phyloP scores from a whole-genome alignment of 345 rosid genomes.

The Brassica cretica region DNA sequence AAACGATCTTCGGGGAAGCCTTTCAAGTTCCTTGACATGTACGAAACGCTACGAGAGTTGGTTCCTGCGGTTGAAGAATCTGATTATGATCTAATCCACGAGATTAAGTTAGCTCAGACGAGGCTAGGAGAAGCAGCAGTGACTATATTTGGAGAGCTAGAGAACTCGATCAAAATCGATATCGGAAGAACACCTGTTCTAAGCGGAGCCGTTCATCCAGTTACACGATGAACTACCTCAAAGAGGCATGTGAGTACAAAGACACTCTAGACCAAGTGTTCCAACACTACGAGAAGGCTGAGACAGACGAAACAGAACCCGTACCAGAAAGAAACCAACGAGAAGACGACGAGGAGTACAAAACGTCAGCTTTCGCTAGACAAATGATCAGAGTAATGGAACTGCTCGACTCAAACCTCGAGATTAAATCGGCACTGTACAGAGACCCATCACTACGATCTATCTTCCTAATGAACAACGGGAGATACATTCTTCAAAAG shows the following conservation, averaged over 20 bases:
- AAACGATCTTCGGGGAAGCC: slow-evolving; percentile 69
- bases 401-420: slow-evolving; percentile 65
- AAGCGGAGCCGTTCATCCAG: slow-evolving; percentile 88
- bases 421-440: slow-evolving; percentile 62
- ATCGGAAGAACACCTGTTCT: slow-evolving; percentile 65
- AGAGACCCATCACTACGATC: slow-evolving; percentile 55
- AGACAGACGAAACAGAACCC: slow-evolving; percentile 5
- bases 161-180: slow-evolving; percentile 69
- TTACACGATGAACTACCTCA: slow-evolving; percentile 88
- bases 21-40: slow-evolving; percentile 81
- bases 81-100: slow-evolving; percentile 45
- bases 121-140: slow-evolving; percentile 65
- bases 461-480: slow-evolving; percentile 93
- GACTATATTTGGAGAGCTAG: slow-evolving; percentile 65
- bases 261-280: slow-evolving; percentile 72
- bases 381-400: slow-evolving; percentile 64
- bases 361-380: slow-evolving; percentile 44
- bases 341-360: slow-evolving; percentile 34
- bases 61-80: slow-evolving; percentile 36
- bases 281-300: slow-evolving; percentile 38
- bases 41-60: slow-evolving; percentile 63
- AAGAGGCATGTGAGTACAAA: slow-evolving; percentile 72
- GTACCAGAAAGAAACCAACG: slow-evolving; percentile 27
- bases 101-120: slow-evolving; percentile 44
- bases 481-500: slow-evolving; percentile 75